Evolutionary conservation across 805 yeast genomes (phyloP), one percentile per base, ranked within the genome.

Genomic region (Cyberlindnera meyerae): DNA sequence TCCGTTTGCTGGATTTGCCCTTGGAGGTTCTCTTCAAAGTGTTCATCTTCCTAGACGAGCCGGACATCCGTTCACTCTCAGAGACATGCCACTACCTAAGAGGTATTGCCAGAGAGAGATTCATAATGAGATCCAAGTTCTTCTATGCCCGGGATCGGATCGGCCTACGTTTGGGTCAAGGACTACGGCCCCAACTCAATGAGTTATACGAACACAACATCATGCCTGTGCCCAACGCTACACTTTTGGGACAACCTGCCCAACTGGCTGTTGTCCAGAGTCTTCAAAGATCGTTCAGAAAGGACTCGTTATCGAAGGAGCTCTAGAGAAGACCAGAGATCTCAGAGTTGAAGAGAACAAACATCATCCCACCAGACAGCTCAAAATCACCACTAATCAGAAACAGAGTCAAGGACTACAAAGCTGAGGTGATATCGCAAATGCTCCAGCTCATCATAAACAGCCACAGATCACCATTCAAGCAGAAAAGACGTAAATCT

Each of bases 1-100:
- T 51, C 34, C 35, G 48, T 25, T 31, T 51, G n/a, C 18, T 47
- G n/a, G 52, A 51, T 15, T 33, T 51, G 12, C 56, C 56, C 6
- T 28, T 51, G 22, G 56, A 51, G 34, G 28, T 51, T 4, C 35
- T 51, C n/a, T 36, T 46, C 37, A 49, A 49, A 21, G 40, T 48
- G 8, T 26, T 48, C 13, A 42, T 49, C 13, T 51, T 51, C 18
- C 39, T 51, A 1, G 56, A 51, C 27, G 47, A 39, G 12, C 56
- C 56, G 2, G 56, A 51, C 29, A 32, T 51, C 28, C 27, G 34
- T 7, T 39, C 34, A 6, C 16, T 51, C 12, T 33, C 45, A 2
- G 28, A 33, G 24, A 42, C 53, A 3, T 52, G 55, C 24, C 42
- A 31, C 11, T 46, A 43, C 24, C 27, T 52, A 18, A 34, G 44